Evolutionary conservation across 768 basidiomycete genomes (phyloP), one percentile per base, ranked within the genome.

Genomic region (Boletus pseudopeckii): DNA sequence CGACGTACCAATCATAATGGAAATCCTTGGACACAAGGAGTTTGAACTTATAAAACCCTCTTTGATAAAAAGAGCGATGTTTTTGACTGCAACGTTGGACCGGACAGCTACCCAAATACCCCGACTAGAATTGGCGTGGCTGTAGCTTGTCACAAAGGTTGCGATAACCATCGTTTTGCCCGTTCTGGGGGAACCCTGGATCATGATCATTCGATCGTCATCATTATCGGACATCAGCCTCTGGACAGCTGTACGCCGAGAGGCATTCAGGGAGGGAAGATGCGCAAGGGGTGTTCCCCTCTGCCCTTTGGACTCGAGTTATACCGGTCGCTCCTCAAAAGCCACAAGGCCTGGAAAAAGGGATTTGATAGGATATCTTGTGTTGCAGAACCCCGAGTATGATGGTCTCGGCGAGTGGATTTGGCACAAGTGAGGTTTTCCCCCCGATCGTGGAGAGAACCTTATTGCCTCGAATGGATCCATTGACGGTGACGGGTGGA

Each of bases 391-490:
- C 50, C 10, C 30, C 2, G 40, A 68, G 65, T 13, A 73, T 53
- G 40, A 70, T 33, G 7, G 22, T 42, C 15, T 60, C 55, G 5
- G n/a, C 71, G 68, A n/a, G 15, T 3, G 4, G 58, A 48, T 50
- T 88, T 84, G 4, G 88, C 84, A 15, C 58, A 71, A 2, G 86
- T 89, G 0, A 76, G 78, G 28, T 70, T 72, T 49, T 78, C 83
- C 28, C 68, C n/a, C n/a, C n/a, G 4, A 83, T 78, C 9, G 66
- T 76, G 4, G 67, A 65, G 17, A 61, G 20, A 45, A 70, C 54
- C 24, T 46, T 57, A 13, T 52, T 42, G 2, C 52, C 55, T 32
- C 40, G n/a, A 18, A 73, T 20, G 2, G 59, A 18, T 13, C 51
- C 64, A 7, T 62, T 47, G 33, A 77, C 40, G 10, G 39, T 30